These are phyloP conservation scores for Toxicodendron radicans DNA, from an alignment of 345 rosid species.

Conservation along the genomic window DNA sequence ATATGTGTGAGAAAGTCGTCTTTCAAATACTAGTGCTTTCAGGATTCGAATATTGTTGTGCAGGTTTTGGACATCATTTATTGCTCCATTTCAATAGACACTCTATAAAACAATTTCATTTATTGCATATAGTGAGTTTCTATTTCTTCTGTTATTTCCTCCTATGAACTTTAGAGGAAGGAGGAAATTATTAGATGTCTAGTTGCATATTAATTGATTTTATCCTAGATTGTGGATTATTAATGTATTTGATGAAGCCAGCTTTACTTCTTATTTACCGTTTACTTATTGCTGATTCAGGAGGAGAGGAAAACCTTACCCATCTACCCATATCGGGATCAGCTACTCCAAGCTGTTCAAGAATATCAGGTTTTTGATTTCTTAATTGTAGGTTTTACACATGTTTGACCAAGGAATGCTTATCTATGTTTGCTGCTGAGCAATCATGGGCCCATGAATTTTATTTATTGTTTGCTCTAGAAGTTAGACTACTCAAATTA, in stretches of 20 bases:
- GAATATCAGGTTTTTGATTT: conserved; percentile 63
- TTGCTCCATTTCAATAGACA: too few relatives aligned
- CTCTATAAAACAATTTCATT: too few relatives aligned
- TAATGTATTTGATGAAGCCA: not conserved
- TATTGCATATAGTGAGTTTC: not conserved
- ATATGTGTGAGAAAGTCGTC: not conserved
- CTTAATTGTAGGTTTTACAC: not conserved
- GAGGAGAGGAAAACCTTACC: conserved; percentile 87
- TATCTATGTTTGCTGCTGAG: not conserved
- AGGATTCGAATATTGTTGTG: not conserved
- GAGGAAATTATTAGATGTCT: not conserved
- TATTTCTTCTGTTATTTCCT: conserved; percentile 3
- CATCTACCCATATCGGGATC: conserved; percentile 77
- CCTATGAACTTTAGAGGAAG: not conserved
- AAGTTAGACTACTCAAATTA: conserved; percentile 1
- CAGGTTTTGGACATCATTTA: not conserved
- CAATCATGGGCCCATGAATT: not conserved
- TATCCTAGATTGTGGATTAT: not conserved
- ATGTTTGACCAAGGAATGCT: not conserved
- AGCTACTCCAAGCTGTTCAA: conserved; percentile 72
- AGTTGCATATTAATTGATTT: not conserved
- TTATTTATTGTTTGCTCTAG: not conserved
- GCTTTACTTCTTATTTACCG: not conserved
- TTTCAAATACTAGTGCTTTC: not conserved
- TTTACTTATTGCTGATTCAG: conserved; percentile 35